A percentile compares a stretch with the other conserved stretches of the same genome.
phyloP scores from a whole-genome alignment of 768 basidiomycete genomes.

The Boletus vinaceobasis region DNA sequence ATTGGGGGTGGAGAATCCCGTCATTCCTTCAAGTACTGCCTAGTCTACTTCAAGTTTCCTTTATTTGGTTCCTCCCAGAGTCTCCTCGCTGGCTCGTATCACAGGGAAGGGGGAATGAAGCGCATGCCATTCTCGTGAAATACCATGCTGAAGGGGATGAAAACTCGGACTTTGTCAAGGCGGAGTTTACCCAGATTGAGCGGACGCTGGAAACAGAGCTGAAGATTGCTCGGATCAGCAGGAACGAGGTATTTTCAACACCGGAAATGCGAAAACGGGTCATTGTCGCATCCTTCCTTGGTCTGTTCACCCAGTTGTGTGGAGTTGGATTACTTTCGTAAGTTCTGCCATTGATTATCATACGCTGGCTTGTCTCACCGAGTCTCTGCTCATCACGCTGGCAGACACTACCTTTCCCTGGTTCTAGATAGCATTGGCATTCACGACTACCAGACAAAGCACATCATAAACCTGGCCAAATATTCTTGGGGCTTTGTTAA shows the following conservation, averaged over 20 bases:
- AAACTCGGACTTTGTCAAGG: constrained; percentile 50
- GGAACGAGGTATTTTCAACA: constrained; percentile 1
- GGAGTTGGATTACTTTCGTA: constrained; percentile 13
- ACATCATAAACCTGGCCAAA: constrained; percentile 11
- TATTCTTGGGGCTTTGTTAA: constrained; percentile 12
- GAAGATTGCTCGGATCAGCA: not conserved
- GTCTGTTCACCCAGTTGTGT: constrained; percentile 14
- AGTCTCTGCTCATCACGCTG: not conserved
- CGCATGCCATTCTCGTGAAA: constrained; percentile 45
- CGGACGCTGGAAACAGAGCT: constrained; percentile 41
- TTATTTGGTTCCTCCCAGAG: constrained; percentile 60
- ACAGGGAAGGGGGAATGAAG: constrained; percentile 50
- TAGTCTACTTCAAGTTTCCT: constrained; percentile 48
- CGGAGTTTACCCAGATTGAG: constrained; percentile 56
- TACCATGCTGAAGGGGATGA: constrained; percentile 61
- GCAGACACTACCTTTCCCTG: constrained; percentile 9
- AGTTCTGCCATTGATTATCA: not conserved
- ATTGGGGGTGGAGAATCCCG: constrained; percentile 72
- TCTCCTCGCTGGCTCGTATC: constrained; percentile 65
- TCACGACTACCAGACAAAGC: constrained; percentile 19
- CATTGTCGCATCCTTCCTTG: constrained; percentile 10
- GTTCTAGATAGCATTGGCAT: constrained; percentile 19
- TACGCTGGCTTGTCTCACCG: not conserved
- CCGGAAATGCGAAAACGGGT: constrained; percentile 17
- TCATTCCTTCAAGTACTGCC: constrained; percentile 56